These are phyloP conservation scores for Aspergillus floridensis DNA, from an alignment of 2,329 filamentous ascomycete genomes.

Conservation along the genomic window DNA sequence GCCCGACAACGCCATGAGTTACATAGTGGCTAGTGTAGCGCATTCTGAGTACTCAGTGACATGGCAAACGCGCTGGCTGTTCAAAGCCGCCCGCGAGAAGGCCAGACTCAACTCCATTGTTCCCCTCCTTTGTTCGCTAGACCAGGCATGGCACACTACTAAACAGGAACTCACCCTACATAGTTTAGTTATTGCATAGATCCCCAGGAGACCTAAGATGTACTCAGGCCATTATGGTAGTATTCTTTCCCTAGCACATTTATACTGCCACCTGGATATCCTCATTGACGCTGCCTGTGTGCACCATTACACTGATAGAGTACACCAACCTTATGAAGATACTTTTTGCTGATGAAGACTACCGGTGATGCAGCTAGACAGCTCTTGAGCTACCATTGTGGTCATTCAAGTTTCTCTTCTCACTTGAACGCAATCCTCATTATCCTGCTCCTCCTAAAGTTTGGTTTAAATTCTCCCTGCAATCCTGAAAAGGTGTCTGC, in stretches of 20 bases:
- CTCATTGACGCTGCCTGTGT: not conserved
- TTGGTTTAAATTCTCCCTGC: not conserved
- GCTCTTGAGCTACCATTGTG: not conserved
- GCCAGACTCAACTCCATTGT: slow-evolving; percentile 7
- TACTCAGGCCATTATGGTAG: too few relatives aligned
- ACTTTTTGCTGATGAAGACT: not conserved
- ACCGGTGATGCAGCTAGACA: not conserved
- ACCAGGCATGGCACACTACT: not conserved
- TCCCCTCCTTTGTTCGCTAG: not conserved
- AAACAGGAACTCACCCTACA: too few relatives aligned
- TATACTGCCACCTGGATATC: not conserved
- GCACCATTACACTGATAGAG: not conserved
- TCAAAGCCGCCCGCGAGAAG: not conserved
- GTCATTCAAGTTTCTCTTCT: not conserved
- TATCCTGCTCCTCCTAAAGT: not conserved
- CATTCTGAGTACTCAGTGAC: slow-evolving; percentile 15
- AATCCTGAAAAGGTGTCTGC: not conserved
- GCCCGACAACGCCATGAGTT: slow-evolving; percentile 12
- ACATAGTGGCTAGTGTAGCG: not conserved
- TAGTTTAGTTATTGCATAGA: too few relatives aligned
- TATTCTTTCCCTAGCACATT: too few relatives aligned
- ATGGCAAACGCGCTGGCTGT: slow-evolving; percentile 13
- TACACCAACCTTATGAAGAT: not conserved
- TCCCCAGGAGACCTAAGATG: too few relatives aligned
- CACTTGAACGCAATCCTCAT: not conserved